Evolutionary conservation across 495 filamentous ascomycete genomes (phyloP), one percentile per base, ranked within the genome.

Genomic region (Amorphotheca resinae): DNA sequence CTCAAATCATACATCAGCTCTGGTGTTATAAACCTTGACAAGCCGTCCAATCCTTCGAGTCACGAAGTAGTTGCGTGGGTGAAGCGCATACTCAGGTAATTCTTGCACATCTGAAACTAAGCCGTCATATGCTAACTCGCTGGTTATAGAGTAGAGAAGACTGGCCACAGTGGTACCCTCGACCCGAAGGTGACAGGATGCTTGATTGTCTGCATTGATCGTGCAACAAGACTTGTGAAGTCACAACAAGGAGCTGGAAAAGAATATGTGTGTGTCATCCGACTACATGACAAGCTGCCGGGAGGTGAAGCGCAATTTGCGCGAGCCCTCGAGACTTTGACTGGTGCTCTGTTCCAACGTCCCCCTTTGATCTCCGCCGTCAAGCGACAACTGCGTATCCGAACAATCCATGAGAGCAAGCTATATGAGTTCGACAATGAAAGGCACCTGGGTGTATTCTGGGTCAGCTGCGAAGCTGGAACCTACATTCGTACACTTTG

Each of bases 61-160:
- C 91, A 98, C 69, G 91, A 98, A 64, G 93, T 96, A 32, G 91
- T 98, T 54, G 87, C 91, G 42, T 98, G 91, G 93, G 79, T 95
- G 46, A 98, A 98, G 79, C 77, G 87, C 43, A 95, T 96, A 51
- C 69, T 98, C 34, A 80, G 84, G 85, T 93, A 75, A 34, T 5
- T 21, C 7, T 15, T 6, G 22, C 22, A 12, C 14, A 37, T 14
- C 20, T 1, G 5, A 41, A 21, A 3, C 22, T 2, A 20, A 40
- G 18, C 15, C 11, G 21, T 9, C 23, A 12, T 7, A 23, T 46
- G 35, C 48, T 51, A 43, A 54, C 25, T 38, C 8, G n/a, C n/a
- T n/a, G 0, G 33, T 38, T 4, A 26, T 51, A 91, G 88, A 60
- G 80, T 86, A 42, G 87, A 96, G 58, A 95, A 96, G 67, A 96